Evolutionary conservation across 768 basidiomycete genomes (phyloP).

Genomic region (Mycena haematopus): DNA sequence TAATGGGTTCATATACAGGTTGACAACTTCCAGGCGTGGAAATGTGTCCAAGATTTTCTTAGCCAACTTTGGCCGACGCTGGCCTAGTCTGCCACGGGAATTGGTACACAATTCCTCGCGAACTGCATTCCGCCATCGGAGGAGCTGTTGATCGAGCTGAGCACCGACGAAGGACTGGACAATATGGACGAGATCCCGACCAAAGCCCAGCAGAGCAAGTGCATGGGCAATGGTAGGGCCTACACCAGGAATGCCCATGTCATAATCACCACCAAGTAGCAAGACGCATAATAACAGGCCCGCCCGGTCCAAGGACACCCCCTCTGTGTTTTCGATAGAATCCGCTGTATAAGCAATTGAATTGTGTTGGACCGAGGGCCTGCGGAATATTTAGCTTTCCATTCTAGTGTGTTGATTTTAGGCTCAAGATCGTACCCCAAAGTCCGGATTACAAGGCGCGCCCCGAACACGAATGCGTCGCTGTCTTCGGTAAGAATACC

Average conservation of each 20-base stretch:
- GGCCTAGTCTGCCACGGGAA: neutral
- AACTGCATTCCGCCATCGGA: neutral
- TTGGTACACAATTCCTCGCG: neutral
- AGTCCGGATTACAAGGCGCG: neutral
- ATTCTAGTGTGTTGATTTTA: too few species aligned
- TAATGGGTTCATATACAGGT: neutral
- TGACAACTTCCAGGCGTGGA: neutral
- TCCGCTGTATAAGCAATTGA: neutral
- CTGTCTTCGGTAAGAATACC: conserved; percentile 11
- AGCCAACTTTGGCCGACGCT: neutral
- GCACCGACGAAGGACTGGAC: neutral
- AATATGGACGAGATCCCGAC: neutral
- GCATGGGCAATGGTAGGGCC: neutral
- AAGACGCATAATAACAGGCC: neutral
- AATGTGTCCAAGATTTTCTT: neutral
- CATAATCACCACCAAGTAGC: conserved; percentile 9
- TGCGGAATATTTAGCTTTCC: too few species aligned
- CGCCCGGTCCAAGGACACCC: neutral
- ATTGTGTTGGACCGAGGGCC: neutral
- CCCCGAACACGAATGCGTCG: neutral
- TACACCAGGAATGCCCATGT: neutral
- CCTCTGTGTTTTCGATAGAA: neutral
- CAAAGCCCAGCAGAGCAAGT: neutral
- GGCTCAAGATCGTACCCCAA: too few species aligned
- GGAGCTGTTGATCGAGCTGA: neutral